These are phyloP conservation scores for Buddleja alternifolia DNA, from an alignment of 257 asterid species.

Conservation along the genomic window DNA sequence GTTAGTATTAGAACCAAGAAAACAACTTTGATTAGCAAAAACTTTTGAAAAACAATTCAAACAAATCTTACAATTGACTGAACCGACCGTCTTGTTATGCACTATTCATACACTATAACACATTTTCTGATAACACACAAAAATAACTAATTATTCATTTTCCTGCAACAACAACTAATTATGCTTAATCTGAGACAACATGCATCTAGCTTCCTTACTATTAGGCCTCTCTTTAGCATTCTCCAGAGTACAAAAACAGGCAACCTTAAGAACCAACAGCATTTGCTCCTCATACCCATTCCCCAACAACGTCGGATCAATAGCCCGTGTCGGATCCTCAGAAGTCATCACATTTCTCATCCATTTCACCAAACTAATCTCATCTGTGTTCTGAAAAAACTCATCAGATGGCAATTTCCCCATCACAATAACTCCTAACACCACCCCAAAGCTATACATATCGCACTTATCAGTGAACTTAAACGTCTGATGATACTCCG, in stretches of 20 bases:
- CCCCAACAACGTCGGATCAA: constrained; percentile 61
- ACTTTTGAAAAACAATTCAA: background rate
- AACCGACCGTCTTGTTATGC: background rate
- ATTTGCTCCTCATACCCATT: constrained; percentile 83
- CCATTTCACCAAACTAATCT: constrained; percentile 77
- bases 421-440: constrained; percentile 60
- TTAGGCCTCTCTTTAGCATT: constrained; percentile 89
- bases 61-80: constrained; percentile 14
- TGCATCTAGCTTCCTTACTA: constrained; percentile 69
- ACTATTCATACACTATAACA: background rate
- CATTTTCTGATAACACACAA: background rate
- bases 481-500: constrained; percentile 73
- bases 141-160: constrained; percentile 4
- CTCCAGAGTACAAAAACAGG: constrained; percentile 79
- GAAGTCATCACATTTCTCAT: constrained; percentile 86
- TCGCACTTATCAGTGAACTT: constrained; percentile 92
- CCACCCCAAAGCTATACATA: constrained; percentile 78
- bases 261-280: constrained; percentile 83
- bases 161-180: constrained; percentile 17
- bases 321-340: constrained; percentile 68
- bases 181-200: constrained; percentile 76
- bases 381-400: constrained; percentile 72
- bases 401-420: constrained; percentile 82
- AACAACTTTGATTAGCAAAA: background rate
- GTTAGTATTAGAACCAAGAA: background rate